phyloP scores from a whole-genome alignment of 805 yeast species.

The Candida dajiaensis region DNA sequence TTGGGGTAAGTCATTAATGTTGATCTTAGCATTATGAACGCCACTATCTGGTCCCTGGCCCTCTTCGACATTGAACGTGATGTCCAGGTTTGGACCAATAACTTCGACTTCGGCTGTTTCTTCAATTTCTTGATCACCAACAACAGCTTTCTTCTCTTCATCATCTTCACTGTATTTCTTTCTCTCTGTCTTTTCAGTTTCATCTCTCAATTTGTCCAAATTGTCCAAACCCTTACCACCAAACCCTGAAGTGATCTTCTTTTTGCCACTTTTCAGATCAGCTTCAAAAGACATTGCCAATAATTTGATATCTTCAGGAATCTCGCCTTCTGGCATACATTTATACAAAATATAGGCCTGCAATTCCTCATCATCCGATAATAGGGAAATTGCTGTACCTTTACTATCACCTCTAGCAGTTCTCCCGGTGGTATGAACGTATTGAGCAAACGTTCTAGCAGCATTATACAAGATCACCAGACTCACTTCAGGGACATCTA shows the following conservation, averaged over 20 bases:
- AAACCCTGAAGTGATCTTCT: conserved; percentile 67
- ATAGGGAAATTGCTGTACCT: conserved; percentile 76
- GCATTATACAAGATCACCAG: conserved; percentile 78
- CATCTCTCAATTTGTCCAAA: conserved; percentile 56
- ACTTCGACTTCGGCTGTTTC: conserved; percentile 13
- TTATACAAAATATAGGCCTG: conserved; percentile 52
- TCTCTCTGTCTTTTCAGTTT: conserved; percentile 43
- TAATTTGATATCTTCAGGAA: conserved; percentile 43
- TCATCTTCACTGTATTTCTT: conserved; percentile 41
- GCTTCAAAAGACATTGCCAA: conserved; percentile 51
- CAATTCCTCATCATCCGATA: conserved; percentile 57
- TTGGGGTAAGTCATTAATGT: conserved; percentile 83
- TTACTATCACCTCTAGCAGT: conserved; percentile 80
- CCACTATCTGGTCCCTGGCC: conserved; percentile 50
- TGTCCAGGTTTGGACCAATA: conserved; percentile 27
- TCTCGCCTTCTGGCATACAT: conserved; percentile 42
- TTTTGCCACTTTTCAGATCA: conserved; percentile 64
- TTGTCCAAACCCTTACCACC: conserved; percentile 90
- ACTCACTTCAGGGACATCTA: conserved; percentile 83
- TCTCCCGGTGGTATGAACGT: conserved; percentile 92
- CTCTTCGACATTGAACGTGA: conserved; percentile 47
- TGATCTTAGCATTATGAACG: conserved; percentile 59
- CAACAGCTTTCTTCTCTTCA: conserved; percentile 16
- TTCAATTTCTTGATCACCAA: conserved; percentile 24
- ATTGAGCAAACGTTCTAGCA: conserved; percentile 89